phyloP scores from a whole-genome alignment of 768 basidiomycete species.

The Melanogaster broomeanus region DNA sequence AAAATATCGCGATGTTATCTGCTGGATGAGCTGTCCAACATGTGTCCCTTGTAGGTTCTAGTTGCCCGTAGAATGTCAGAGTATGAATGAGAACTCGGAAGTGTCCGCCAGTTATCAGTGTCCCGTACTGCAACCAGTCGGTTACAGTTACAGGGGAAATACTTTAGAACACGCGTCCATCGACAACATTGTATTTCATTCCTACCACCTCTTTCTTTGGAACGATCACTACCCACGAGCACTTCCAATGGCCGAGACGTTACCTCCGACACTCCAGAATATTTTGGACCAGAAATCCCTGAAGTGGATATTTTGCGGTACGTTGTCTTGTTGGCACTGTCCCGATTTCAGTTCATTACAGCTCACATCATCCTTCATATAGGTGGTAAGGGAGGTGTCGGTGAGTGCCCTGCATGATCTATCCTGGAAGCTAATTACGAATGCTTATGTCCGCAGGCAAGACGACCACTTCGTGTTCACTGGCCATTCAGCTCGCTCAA shows the following conservation, averaged over 20 bases:
- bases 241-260: constrained; percentile 52
- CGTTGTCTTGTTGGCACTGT: constrained; percentile 33
- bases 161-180: constrained; percentile 20
- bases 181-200: constrained; percentile 8
- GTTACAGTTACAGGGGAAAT: no score
- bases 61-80: constrained; percentile 10
- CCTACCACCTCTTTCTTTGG: constrained; percentile 6
- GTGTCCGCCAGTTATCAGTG: neutral
- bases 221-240: constrained; percentile 9
- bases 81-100: constrained; percentile 15
- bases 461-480: constrained; percentile 96
- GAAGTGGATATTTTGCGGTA: constrained; percentile 99
- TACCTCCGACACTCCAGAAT: constrained; percentile 90
- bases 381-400: constrained; percentile 99
- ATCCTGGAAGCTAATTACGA: neutral
- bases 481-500: constrained; percentile 94
- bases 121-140: constrained; percentile 1
- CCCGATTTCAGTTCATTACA: constrained; percentile 10
- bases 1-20: neutral
- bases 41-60: neutral
- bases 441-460: constrained; percentile 61
- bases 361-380: constrained; percentile 12
- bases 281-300: constrained; percentile 89
- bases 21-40: neutral
- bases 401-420: constrained; percentile 45